phyloP scores from a whole-genome alignment of 2,329 filamentous ascomycete species.

The Beauveria caledonica region DNA sequence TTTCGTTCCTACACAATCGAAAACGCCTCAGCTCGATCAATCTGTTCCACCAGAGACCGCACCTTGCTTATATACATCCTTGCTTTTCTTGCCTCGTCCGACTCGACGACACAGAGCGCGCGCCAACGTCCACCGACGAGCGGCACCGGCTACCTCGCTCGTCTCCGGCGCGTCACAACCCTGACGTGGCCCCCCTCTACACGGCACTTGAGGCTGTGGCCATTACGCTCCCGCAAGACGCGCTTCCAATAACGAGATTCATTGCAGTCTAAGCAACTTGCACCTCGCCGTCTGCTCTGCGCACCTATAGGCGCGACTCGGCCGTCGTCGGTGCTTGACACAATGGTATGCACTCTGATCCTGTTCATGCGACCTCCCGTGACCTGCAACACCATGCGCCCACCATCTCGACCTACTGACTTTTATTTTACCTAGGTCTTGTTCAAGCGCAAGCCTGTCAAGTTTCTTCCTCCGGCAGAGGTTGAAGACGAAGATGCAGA shows the following conservation, averaged over 20 bases:
- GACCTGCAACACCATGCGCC: neutral
- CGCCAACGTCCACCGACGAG: neutral
- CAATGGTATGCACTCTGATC: neutral
- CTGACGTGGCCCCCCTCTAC: neutral
- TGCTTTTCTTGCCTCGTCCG: neutral
- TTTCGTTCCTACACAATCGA: neutral
- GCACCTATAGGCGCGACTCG: slow-evolving; percentile 5
- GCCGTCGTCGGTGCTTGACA: neutral
- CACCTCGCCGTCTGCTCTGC: neutral
- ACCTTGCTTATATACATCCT: neutral
- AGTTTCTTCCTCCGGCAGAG: slow-evolving; percentile 62
- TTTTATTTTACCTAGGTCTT: slow-evolving; percentile 56
- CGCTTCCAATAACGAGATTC: neutral
- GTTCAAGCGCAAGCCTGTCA: slow-evolving; percentile 92
- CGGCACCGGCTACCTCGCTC: neutral
- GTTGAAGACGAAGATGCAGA: slow-evolving; percentile 77
- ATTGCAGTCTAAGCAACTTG: neutral
- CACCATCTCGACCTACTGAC: neutral
- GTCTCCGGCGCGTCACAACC: slow-evolving; percentile 1
- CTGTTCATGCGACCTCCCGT: neutral
- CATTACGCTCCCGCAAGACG: neutral
- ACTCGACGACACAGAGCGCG: neutral
- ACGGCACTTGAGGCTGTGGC: neutral
- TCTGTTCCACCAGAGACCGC: neutral
- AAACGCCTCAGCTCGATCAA: neutral